Evolutionary conservation across 441 rosid genomes (phyloP), one percentile per base, ranked within the genome.

Genomic region (Erysimum cheiri): DNA sequence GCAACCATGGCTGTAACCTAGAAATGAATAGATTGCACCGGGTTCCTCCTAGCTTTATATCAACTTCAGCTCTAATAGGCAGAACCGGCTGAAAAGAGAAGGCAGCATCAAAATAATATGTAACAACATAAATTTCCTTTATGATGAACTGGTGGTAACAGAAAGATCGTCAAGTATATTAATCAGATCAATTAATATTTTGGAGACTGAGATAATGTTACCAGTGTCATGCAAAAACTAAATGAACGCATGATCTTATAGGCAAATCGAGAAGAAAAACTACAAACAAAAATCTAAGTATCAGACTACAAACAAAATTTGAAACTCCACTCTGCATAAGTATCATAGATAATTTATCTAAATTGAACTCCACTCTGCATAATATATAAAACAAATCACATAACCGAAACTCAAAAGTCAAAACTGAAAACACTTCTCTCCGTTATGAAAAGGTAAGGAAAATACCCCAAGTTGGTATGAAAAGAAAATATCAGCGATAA

Each of bases 41-140:
- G 14, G 92, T 89, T 69, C 97, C 97, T 75, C 96, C 98, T 41
- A 93, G 85, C 84, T 86, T 93, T 77, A 91, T 82, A 84, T 91
- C 98, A 76, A 93, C 80, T 80, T 89, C 98, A 79, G 96, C 96
- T 85, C 97, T 85, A 72, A 93, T 55, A 37, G 94, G 96, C 54
- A 85, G 76, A 39, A 74, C 69, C 19, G 93, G 90, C 99, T 96
- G 93, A 77, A 82, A 78, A 63, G 17, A 32, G 41, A 81, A 41
- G 58, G 75, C 66, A 65, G 63, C 58, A 76, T 28, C 41, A 50
- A 58, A 12, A 19, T 66, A 31, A 70, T 37, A 65, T 31, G 35
- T 41, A 57, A 17, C 32, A 71, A 15, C 32, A 76, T 15, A 60
- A 46, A 9, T 53, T 29, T 52, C 54, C 69, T 61, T n/a, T 33